phyloP scores from a whole-genome alignment of 129 eudicot species.

The Flaveria sonorensis region DNA sequence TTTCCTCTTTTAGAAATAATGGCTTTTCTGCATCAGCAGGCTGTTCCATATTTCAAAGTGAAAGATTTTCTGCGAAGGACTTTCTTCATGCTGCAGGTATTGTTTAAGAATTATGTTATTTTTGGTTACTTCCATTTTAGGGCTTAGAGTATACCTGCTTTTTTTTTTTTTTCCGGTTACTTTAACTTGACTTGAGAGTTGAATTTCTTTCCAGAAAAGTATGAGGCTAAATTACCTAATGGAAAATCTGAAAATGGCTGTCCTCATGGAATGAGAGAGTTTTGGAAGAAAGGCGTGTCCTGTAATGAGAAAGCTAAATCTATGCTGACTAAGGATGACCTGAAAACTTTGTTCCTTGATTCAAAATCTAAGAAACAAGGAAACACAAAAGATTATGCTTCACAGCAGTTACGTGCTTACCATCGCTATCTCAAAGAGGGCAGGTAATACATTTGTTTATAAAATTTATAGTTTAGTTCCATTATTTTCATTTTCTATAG shows the following conservation, averaged over 20 bases:
- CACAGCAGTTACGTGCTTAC: constrained; percentile 66
- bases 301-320: constrained; percentile 38
- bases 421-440: constrained; percentile 69
- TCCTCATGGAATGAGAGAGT: constrained; percentile 38
- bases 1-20: constrained; percentile 42
- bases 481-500: background rate
- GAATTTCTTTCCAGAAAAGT: constrained; percentile 45
- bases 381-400: constrained; percentile 35
- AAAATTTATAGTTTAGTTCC: background rate
- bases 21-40: constrained; percentile 33
- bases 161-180: constrained; percentile 14
- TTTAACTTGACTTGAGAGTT: constrained; percentile 11
- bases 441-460: constrained; percentile 53
- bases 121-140: background rate
- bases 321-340: constrained; percentile 36
- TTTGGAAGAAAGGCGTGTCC: constrained; percentile 37
- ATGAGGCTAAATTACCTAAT: constrained; percentile 41
- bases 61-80: constrained; percentile 41
- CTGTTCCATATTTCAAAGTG: constrained; percentile 35
- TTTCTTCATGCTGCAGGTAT: constrained; percentile 57
- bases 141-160: constrained; percentile 8
- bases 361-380: constrained; percentile 29
- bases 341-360: constrained; percentile 32
- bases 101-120: constrained; percentile 9
- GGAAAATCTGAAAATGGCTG: constrained; percentile 41